Conservation (phyloP, 73 alveolate genomes). For the Breviolum minutum region DNA sequence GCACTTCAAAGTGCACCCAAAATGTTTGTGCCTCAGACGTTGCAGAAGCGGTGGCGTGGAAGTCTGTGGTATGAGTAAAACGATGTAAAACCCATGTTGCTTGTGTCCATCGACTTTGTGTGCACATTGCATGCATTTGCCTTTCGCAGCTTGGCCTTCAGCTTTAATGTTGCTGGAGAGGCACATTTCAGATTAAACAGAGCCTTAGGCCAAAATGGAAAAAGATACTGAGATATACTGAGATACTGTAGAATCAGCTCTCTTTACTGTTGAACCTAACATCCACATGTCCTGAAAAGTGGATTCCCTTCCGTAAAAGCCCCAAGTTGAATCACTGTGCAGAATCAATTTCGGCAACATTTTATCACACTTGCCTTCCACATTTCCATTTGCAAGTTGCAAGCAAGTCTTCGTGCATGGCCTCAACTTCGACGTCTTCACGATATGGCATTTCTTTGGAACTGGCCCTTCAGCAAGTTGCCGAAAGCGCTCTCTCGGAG, state of each 20-base stretch:
- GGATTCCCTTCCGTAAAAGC: too few species aligned
- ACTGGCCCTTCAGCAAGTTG: conserved; percentile 12
- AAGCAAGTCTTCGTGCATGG: neutral
- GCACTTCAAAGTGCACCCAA: conserved; percentile 78
- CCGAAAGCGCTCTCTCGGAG: conserved; percentile 7
- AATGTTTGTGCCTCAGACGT: neutral
- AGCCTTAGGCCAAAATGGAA: too few species aligned
- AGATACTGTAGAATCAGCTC: too few species aligned
- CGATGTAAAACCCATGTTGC: neutral
- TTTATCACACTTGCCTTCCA: too few species aligned
- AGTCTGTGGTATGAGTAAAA: neutral
- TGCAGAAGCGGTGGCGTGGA: neutral
- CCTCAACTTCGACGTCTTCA: neutral
- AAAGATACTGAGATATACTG: too few species aligned
- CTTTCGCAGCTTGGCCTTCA: neutral
- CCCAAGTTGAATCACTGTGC: too few species aligned
- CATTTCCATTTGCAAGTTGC: too few species aligned
- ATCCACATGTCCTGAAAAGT: too few species aligned
- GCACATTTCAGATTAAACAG: too few species aligned
- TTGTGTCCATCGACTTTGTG: neutral
- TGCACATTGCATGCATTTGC: neutral
- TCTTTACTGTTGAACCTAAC: too few species aligned
- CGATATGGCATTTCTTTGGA: conserved; percentile 3
- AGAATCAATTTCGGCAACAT: too few species aligned
- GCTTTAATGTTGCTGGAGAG: neutral